Evolutionary conservation across 495 filamentous ascomycete genomes (phyloP).

Genomic region (Talaromyces adpressus): DNA sequence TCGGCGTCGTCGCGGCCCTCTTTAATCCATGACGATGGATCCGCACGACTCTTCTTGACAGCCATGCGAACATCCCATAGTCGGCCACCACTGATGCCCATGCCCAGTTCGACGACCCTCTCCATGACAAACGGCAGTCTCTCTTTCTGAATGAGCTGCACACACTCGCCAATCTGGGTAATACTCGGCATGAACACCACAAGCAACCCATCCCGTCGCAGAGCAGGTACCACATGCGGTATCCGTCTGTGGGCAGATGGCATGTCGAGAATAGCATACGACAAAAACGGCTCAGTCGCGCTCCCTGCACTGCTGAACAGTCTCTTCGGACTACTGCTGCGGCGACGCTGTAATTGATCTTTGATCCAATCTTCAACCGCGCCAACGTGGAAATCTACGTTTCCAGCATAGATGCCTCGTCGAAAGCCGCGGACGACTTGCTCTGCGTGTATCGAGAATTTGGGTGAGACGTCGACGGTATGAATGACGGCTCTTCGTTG

Average conservation of each 20-base stretch:
- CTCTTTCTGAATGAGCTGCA: slow-evolving; percentile 44
- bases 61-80: slow-evolving; percentile 60
- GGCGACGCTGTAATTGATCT: slow-evolving; percentile 31
- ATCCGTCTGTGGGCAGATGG: slow-evolving; percentile 54
- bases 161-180: slow-evolving; percentile 61
- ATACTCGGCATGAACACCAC: slow-evolving; percentile 69
- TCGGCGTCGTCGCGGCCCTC: not conserved
- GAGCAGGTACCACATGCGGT: slow-evolving; percentile 45
- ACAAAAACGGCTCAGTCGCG: slow-evolving; percentile 50
- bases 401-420: slow-evolving; percentile 55
- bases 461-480: slow-evolving; percentile 55
- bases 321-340: slow-evolving; percentile 13
- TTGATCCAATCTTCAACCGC: slow-evolving; percentile 56
- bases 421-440: slow-evolving; percentile 57
- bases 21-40: slow-evolving; percentile 29
- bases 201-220: slow-evolving; percentile 54
- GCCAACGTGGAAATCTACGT: slow-evolving; percentile 68
- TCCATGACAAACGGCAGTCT: slow-evolving; percentile 52
- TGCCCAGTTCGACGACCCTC: slow-evolving; percentile 57
- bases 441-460: slow-evolving; percentile 53
- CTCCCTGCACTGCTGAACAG: slow-evolving; percentile 11
- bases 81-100: slow-evolving; percentile 46
- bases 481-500: slow-evolving; percentile 61
- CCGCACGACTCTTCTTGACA: slow-evolving; percentile 34
- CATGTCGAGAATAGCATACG: slow-evolving; percentile 64